phyloP scores from a whole-genome alignment of 2,329 filamentous ascomycete species.

The Sodiomyces alkalinus region DNA sequence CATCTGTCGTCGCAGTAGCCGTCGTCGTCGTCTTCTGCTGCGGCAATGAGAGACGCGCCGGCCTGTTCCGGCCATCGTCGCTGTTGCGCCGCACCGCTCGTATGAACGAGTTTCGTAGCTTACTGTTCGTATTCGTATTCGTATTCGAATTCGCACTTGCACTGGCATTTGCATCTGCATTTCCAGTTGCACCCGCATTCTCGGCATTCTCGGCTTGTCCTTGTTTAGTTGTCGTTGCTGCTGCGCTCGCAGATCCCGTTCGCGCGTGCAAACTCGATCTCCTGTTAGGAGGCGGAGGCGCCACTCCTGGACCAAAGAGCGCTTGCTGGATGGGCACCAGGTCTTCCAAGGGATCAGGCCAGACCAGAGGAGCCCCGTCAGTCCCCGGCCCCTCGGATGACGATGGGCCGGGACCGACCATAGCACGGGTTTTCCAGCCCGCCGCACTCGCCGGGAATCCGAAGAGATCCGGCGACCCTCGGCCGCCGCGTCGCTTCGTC shows the following conservation, averaged over 20 bases:
- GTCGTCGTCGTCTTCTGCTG: no score
- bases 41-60: constrained; percentile 11
- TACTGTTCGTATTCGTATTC: no score
- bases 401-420: constrained; percentile 25
- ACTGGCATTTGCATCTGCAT: no score
- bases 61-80: constrained; percentile 14
- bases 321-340: constrained; percentile 26
- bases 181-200: no score
- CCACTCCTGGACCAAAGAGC: constrained; percentile 19
- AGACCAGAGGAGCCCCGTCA: constrained; percentile 14
- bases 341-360: constrained; percentile 28
- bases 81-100: constrained; percentile 14
- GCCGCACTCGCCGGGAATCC: constrained; percentile 28
- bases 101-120: constrained; percentile 12
- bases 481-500: constrained; percentile 23
- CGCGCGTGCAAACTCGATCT: constrained; percentile 37
- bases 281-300: constrained; percentile 33
- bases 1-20: no score
- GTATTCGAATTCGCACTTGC: no score
- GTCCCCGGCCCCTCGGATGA: constrained; percentile 14
- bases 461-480: constrained; percentile 36
- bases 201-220: no score
- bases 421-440: constrained; percentile 31
- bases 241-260: constrained; percentile 18
- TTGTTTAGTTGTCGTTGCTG: constrained; percentile 6